A percentile compares a stretch with the other conserved stretches of the same genome.
Evolutionary conservation across 441 rosid genomes (phyloP).

Genomic region (Hypseocharis bilobata): DNA sequence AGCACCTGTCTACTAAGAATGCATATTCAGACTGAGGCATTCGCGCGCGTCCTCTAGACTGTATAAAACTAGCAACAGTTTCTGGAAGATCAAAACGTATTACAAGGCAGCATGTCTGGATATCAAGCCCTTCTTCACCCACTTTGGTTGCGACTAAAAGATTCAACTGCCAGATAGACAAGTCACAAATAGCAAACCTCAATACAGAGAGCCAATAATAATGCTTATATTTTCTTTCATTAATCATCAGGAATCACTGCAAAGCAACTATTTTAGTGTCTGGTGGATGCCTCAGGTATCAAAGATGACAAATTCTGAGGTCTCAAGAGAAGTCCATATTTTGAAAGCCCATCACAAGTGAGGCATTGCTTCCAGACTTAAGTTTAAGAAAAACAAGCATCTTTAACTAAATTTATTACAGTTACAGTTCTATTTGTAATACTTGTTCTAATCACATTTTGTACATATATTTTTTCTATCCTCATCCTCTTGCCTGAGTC

Average conservation of each 20-base stretch:
- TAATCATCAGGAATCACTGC: background rate
- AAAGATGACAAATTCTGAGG: background rate
- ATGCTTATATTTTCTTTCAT: background rate
- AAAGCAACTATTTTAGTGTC: background rate
- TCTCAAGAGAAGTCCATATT: background rate
- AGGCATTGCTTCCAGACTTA: background rate
- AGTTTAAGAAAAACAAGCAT: background rate
- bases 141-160: constrained; percentile 91
- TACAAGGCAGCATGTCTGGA: constrained; percentile 96
- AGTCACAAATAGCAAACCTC: background rate
- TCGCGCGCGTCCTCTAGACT: constrained; percentile 98
- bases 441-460: too few species aligned
- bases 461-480: too few species aligned
- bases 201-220: background rate
- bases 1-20: constrained; percentile 83
- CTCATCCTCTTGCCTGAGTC: too few species aligned
- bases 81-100: constrained; percentile 95
- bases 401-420: background rate
- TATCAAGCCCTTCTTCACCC: constrained; percentile 98
- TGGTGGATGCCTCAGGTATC: background rate
- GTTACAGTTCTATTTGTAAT: too few species aligned
- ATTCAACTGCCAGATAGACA: constrained; percentile 63
- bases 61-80: constrained; percentile 91
- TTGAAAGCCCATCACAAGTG: background rate
- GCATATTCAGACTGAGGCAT: constrained; percentile 96